These are phyloP conservation scores for Teunomyces stri DNA, from an alignment of 805 yeast species.

Conservation along the genomic window DNA sequence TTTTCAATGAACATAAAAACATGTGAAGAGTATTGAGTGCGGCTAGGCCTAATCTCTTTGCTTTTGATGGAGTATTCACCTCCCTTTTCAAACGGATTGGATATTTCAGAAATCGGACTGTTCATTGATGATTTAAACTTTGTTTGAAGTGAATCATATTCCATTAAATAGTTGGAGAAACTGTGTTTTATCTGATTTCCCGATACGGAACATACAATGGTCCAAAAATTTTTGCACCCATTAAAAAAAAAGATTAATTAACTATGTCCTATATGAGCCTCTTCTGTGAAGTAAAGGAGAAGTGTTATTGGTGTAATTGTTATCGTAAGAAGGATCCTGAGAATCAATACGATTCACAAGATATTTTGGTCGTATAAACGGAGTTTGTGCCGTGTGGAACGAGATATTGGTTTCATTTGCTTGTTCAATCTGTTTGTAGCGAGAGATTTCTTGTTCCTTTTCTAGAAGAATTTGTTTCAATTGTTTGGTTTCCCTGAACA, in stretches of 20 bases:
- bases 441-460: background rate
- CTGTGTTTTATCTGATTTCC: constrained; percentile 7
- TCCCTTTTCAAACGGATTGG: constrained; percentile 1
- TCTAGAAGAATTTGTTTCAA: background rate
- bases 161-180: background rate
- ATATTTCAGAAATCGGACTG: background rate
- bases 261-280: background rate
- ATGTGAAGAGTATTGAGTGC: background rate
- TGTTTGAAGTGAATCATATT: background rate
- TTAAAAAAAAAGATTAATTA: background rate
- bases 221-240: constrained; percentile 4
- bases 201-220: constrained; percentile 9
- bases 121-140: background rate
- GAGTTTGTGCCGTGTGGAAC: background rate
- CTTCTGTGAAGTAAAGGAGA: constrained; percentile 2
- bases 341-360: background rate
- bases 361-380: background rate
- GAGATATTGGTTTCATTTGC: constrained; percentile 1
- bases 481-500: background rate
- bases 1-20: constrained; percentile 21
- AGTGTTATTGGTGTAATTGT: background rate
- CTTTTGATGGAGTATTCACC: background rate
- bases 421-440: background rate
- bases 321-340: constrained; percentile 1
- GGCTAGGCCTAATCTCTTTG: background rate